phyloP scores from a whole-genome alignment of 805 yeast species.

The Candida golubevii region DNA sequence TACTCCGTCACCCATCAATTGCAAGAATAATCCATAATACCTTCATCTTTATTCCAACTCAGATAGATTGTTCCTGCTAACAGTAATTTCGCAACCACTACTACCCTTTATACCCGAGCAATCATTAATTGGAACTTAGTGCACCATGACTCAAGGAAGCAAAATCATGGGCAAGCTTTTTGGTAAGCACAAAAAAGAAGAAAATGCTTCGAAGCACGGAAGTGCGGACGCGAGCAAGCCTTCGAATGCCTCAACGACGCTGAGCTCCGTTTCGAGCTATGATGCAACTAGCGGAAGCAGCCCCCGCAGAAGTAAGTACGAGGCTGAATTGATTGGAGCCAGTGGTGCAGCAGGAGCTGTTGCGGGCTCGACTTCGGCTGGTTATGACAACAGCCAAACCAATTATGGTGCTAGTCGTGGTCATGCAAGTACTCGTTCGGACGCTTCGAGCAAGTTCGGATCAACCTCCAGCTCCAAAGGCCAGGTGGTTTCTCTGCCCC shows the following conservation, averaged over 20 bases:
- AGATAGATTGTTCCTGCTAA: too few species aligned
- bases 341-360: constrained; percentile 11
- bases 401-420: constrained; percentile 1
- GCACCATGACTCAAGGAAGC: constrained; percentile 11
- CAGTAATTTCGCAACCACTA: constrained; percentile 4
- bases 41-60: too few species aligned
- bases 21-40: neutral
- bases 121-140: too few species aligned
- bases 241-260: neutral
- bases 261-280: constrained; percentile 8
- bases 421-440: constrained; percentile 3
- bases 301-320: neutral
- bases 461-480: constrained; percentile 18
- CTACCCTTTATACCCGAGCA: neutral
- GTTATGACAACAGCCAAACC: constrained; percentile 1
- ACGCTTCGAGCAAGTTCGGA: constrained; percentile 2
- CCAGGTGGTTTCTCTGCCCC: constrained; percentile 28
- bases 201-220: constrained; percentile 11
- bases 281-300: constrained; percentile 1
- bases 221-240: constrained; percentile 5
- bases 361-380: constrained; percentile 4
- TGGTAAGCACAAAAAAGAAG: constrained; percentile 7
- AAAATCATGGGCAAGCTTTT: constrained; percentile 13
- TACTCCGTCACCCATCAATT: constrained; percentile 2
- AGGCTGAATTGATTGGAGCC: constrained; percentile 5